Evolutionary conservation across 768 basidiomycete species (phyloP), one percentile per base, ranked within the genome.

Genomic region (Boletellus ananas): DNA sequence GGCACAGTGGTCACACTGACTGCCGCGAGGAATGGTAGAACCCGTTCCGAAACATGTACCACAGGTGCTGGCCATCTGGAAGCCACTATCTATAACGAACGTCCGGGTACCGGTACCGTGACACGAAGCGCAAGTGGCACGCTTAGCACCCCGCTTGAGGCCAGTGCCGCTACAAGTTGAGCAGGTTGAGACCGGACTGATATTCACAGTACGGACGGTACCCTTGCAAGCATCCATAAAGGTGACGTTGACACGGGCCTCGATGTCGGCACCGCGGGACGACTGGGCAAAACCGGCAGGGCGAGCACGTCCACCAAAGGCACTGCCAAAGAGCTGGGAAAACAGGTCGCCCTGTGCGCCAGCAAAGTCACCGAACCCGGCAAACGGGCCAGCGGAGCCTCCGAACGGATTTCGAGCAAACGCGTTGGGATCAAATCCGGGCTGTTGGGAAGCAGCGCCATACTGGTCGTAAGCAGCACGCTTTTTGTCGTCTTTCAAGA

Each of bases 151-250:
- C 18, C 81, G 70, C 70, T 89, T 96, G 64, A 99, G 69, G 8
- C 96, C 96, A 58, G 78, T 81, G 12, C 93, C 94, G 34, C 81
- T 79, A 71, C 96, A 99, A 9, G 90, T 79, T 36, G 71, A 71
- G 66, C 96, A 98, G 58, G 92, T 80, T 40, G 84, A 81, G 36
- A 98, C 80, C 12, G 94, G 91, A 17, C 81, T 83, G 52, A 91
- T 75, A 49, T 79, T 83, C 58, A 97, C 74, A 49, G 79, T 85
- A 49, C 86, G 83, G 41, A 77, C 79, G 16, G 87, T 74, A 43
- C 96, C 96, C 69, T 88, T 92, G 73, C 90, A 93, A n/a, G 94
- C 88, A 53, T 99, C 96, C 70, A 94, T 79, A 73, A 99, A 99
- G 40, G 76, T 80, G 56, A 99, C 73, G 40, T 78, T 79, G 60